Conservation (phyloP, 2,329 filamentous ascomycete species). For the Trichothecium sympodiale region DNA sequence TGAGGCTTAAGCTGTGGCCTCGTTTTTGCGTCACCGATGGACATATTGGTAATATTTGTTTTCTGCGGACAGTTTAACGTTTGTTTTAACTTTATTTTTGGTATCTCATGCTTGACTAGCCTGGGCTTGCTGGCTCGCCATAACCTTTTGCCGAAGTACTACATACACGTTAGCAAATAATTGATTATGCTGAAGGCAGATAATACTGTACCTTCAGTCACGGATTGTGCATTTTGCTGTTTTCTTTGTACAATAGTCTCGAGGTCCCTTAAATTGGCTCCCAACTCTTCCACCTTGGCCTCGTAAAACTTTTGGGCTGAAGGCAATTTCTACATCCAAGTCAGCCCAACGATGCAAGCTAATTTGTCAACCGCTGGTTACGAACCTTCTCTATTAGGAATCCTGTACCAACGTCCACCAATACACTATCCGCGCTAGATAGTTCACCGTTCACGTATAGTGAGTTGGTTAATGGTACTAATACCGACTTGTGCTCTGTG, state of each 20-base stretch:
- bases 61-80: neutral
- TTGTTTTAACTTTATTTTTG: neutral
- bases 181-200: neutral
- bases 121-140: conserved; percentile 19
- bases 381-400: conserved; percentile 86
- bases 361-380: neutral
- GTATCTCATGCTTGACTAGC: conserved; percentile 11
- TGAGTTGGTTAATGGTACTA: conserved; percentile 91
- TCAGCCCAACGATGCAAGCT: conserved; percentile 1
- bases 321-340: conserved; percentile 30
- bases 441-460: conserved; percentile 85
- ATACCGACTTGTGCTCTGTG: conserved; percentile 42
- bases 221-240: conserved; percentile 70
- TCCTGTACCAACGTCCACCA: conserved; percentile 89
- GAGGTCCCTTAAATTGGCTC: conserved; percentile 42
- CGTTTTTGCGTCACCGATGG: too few relatives aligned
- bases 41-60: too few relatives aligned
- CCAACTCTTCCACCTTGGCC: conserved; percentile 41
- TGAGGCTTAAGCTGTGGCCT: too few relatives aligned
- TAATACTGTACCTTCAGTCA: conserved; percentile 65
- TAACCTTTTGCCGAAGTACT: conserved; percentile 33
- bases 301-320: conserved; percentile 47
- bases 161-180: neutral
- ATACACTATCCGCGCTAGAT: conserved; percentile 60
- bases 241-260: conserved; percentile 55